Evolutionary conservation across 2,329 filamentous ascomycete genomes (phyloP), one percentile per base, ranked within the genome.

Genomic region (Knufia fluminis): DNA sequence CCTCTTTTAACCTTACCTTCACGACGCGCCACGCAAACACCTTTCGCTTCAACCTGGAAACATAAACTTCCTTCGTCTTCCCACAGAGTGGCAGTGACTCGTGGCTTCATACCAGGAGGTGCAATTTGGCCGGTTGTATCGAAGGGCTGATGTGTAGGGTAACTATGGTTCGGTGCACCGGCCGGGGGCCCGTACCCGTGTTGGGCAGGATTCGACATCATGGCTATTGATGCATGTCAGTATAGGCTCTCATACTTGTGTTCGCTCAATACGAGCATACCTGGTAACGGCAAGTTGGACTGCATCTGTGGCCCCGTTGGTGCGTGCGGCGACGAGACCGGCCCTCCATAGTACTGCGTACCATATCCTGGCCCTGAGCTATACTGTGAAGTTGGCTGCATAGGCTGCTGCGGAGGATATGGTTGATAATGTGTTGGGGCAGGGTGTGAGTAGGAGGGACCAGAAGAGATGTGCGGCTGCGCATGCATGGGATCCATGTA

Each of bases 1-100:
- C 32, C 35, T 41, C 19, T 48, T 36, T 22, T 48, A 42, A 62
- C 16, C 73, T 59, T 70, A 92, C 88, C 89, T 79, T 97, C 91
- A 64, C 92, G 78, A 58, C 92, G 80, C 47, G 91, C 91, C 50
- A 97, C 92, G 66, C 92, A 98, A 47, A 98, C 91, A 42, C 91
- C 91, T 58, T 92, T 85, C 2, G 92, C 91, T 68, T 97, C 92
- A 1, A 97, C 92, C 66, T 97, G 92, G 65, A 97, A 98, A 70
- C 92, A 98, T 24, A 97, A 74, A 64, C 89, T 97, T 28, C 92
- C 92, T 64, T 98, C 92, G 59, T 98, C 92, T 72, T 97, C 92
- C 92, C 92, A 98, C 20, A 98, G 68, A 0, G 92, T 98, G 7
- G 92, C 92, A 3, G 92, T 97, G 23, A 98, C 92, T 54, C 91